These are phyloP conservation scores for Cyclaneusma minus DNA, from an alignment of 2,329 filamentous ascomycete genomes.

Conservation along the genomic window DNA sequence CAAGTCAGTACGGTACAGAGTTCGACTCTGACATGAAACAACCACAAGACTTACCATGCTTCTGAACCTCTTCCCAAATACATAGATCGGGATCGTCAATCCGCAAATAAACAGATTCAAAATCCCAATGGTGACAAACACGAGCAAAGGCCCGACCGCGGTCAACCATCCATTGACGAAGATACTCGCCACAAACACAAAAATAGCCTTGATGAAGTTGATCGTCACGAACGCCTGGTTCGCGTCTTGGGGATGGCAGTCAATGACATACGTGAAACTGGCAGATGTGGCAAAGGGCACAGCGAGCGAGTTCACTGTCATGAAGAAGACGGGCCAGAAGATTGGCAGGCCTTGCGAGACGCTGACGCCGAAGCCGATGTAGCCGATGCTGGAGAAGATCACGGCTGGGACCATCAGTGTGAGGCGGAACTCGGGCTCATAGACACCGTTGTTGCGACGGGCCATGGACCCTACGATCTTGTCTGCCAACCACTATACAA, in stretches of 20 bases:
- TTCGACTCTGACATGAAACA: too few species aligned
- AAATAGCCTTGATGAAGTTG: slow-evolving; percentile 23
- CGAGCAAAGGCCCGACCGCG: slow-evolving; percentile 11
- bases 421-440: slow-evolving; percentile 24
- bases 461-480: slow-evolving; percentile 33
- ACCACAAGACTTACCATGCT: slow-evolving; percentile 14
- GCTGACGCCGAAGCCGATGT: slow-evolving; percentile 24
- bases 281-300: slow-evolving; percentile 22
- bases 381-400: slow-evolving; percentile 19
- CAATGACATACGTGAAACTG: slow-evolving; percentile 24
- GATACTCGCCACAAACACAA: slow-evolving; percentile 17
- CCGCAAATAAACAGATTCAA: slow-evolving; percentile 7
- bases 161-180: slow-evolving; percentile 15
- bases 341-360: too few species aligned
- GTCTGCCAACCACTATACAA: too few species aligned
- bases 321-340: slow-evolving; percentile 19
- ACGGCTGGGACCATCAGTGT: slow-evolving; percentile 17
- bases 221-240: slow-evolving; percentile 26
- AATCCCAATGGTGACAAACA: slow-evolving; percentile 9
- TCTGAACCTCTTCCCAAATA: slow-evolving; percentile 18
- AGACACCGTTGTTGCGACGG: slow-evolving; percentile 13
- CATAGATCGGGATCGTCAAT: slow-evolving; percentile 14
- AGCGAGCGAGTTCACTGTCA: slow-evolving; percentile 20
- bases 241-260: slow-evolving; percentile 22
- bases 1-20: too few species aligned